phyloP scores from a whole-genome alignment of 495 filamentous ascomycete species.

The Aspergillus ellipticus region DNA sequence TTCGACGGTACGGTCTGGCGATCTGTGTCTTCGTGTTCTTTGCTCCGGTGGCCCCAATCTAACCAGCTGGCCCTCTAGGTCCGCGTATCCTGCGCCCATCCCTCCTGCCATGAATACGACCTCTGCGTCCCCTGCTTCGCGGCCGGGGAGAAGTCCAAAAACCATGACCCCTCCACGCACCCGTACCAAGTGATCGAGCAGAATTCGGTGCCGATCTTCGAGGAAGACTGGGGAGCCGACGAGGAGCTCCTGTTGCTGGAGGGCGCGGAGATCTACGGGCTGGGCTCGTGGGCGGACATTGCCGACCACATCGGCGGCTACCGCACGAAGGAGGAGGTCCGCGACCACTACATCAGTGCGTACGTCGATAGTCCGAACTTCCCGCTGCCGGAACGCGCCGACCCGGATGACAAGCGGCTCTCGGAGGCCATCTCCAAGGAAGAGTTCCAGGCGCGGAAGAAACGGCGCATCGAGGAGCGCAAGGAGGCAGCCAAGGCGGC shows the following conservation, averaged over 20 bases:
- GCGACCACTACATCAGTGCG: constrained; percentile 85
- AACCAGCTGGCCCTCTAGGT: constrained; percentile 53
- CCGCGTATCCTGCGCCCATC: constrained; percentile 85
- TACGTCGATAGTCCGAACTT: constrained; percentile 81
- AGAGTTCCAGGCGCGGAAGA: constrained; percentile 91
- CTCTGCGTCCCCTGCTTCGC: constrained; percentile 95
- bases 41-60: neutral
- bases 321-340: constrained; percentile 88
- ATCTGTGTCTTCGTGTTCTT: neutral
- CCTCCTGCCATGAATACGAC: constrained; percentile 86
- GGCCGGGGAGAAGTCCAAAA: constrained; percentile 66
- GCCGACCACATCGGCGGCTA: constrained; percentile 97
- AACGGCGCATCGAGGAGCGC: constrained; percentile 86
- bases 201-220: constrained; percentile 95
- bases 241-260: constrained; percentile 91
- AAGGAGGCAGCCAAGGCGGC: constrained; percentile 85
- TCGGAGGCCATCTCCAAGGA: constrained; percentile 79
- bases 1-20: constrained; percentile 62
- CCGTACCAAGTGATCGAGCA: constrained; percentile 93
- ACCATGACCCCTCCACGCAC: constrained; percentile 82
- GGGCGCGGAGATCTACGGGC: constrained; percentile 93
- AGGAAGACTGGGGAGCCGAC: constrained; percentile 93
- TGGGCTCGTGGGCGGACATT: constrained; percentile 97
- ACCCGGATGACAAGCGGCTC: constrained; percentile 72
- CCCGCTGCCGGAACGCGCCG: constrained; percentile 78